Percentiles rank a stretch among this genome's conserved stretches.
Conservation (phyloP, 2,329 filamentous ascomycete species). For the Apiospora rasikravindrae region DNA sequence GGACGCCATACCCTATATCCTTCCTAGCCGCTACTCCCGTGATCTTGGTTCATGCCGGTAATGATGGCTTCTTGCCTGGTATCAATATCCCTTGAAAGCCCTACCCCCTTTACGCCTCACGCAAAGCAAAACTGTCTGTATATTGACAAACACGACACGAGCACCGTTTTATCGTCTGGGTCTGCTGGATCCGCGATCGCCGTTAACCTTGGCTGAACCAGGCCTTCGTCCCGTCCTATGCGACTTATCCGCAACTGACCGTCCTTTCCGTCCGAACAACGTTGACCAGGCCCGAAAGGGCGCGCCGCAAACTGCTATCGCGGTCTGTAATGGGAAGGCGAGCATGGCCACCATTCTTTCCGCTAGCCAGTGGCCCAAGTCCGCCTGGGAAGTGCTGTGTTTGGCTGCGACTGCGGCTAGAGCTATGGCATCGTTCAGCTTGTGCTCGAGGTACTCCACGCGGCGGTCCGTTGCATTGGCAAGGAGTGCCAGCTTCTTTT, state of each 20-base stretch:
- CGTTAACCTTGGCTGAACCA: constrained; percentile 26
- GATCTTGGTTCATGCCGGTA: neutral
- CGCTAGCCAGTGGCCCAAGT: constrained; percentile 44
- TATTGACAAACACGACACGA: constrained; percentile 31
- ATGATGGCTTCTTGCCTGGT: constrained; percentile 18
- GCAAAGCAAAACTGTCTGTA: neutral
- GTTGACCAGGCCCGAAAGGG: constrained; percentile 47
- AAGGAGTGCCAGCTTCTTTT: constrained; percentile 82
- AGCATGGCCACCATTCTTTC: constrained; percentile 42
- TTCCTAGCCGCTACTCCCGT: neutral
- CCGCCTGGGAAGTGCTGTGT: constrained; percentile 46
- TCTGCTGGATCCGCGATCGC: constrained; percentile 32
- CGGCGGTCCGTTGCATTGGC: constrained; percentile 78
- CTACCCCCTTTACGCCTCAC: neutral
- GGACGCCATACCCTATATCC: neutral
- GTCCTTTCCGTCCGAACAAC: constrained; percentile 39
- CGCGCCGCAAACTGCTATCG: constrained; percentile 47
- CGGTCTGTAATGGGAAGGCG: constrained; percentile 49
- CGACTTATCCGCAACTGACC: constrained; percentile 36
- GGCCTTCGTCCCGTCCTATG: constrained; percentile 30
- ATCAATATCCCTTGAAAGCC: constrained; percentile 8
- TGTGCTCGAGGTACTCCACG: constrained; percentile 72
- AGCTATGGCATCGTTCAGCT: constrained; percentile 77
- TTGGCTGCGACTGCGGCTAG: constrained; percentile 78
- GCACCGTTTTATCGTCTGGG: constrained; percentile 19